Base-by-base conservation (phyloP, 371 early-diverging fungal genomes). In the Mucor racemosus region DNA sequence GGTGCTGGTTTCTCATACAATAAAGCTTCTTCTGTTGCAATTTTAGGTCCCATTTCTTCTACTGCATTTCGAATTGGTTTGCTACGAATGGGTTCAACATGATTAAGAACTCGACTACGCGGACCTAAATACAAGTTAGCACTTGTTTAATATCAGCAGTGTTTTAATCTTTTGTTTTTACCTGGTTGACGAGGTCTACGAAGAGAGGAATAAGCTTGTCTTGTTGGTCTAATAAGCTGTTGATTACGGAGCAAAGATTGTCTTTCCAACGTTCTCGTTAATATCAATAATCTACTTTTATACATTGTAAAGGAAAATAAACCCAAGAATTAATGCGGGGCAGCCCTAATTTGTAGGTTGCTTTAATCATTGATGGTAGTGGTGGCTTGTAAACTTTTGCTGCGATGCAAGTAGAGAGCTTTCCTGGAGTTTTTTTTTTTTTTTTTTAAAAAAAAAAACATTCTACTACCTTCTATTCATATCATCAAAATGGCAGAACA, bases 61-160 rank as follows among this genome's bases (percentile, higher is more conserved):
- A 50, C 13, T 3, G 14, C 31, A 17, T 46, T 34, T 8, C 67
- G 62, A 34, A 38, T 21, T 31, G 54, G 21, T 5, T 69, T 65
- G 36, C 48, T 42, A 19, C 64, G 48, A 21, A 54, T 8, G 19
- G 58, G 60, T 36, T 76, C 75, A 10, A 79, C 73, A 69, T 75
- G 79, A 31, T 71, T 75, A 4, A 77, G 19, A 2, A 77, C 74
- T 41, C 80, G 77, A 62, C 76, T 74, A 26, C 80, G 72, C 8
- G 80, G 80, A 13, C 80, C 80, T 80, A 33, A 35, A 11, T 13
- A 13, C 6, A 13, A 4, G 26, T 26, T 26, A 26, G 3, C 3
- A 26, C 3, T 26, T 14, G 14, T 31, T 26, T 1, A 11, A 13
- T 10, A 31, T 31, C 26, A 14, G 13, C 31, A 11, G 5, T 38